Evolutionary conservation across 176 grass and related monocot species (phyloP).

Genomic region (Triticum turgidum): DNA sequence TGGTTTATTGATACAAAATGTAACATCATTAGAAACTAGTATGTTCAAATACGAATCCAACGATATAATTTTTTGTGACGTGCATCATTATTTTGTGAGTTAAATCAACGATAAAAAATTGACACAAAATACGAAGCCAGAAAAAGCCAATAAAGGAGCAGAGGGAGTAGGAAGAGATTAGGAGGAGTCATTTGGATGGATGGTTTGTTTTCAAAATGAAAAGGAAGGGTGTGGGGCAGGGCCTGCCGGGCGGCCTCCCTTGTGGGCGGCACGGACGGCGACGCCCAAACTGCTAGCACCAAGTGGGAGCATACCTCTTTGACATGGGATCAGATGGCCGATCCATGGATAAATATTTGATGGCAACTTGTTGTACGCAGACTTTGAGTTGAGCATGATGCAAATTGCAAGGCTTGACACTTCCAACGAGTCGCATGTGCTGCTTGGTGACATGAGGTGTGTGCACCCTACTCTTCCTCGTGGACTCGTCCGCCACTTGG

Average conservation of each 20-base stretch:
- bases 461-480: neutral
- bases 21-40: too few relatives aligned
- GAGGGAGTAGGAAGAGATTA: neutral
- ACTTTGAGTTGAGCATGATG: neutral
- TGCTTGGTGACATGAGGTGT: neutral
- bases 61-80: too few relatives aligned
- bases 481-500: neutral
- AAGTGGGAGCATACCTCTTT: slow-evolving; percentile 30
- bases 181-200: slow-evolving; percentile 19
- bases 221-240: slow-evolving; percentile 28
- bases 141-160: too few relatives aligned
- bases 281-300: slow-evolving; percentile 32
- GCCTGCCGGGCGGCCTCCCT: slow-evolving; percentile 54
- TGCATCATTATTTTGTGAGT: too few relatives aligned
- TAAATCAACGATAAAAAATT: too few relatives aligned
- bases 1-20: too few relatives aligned
- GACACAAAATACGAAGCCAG: too few relatives aligned
- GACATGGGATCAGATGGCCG: slow-evolving; percentile 22
- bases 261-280: slow-evolving; percentile 55
- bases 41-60: too few relatives aligned
- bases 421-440: neutral
- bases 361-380: neutral
- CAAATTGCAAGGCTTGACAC: neutral
- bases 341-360: neutral
- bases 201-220: neutral